A percentile compares a stretch with the other conserved stretches of the same genome.
phyloP scores from a whole-genome alignment of 192 early-diverging fungal species.

The Entomortierella parvispora region DNA sequence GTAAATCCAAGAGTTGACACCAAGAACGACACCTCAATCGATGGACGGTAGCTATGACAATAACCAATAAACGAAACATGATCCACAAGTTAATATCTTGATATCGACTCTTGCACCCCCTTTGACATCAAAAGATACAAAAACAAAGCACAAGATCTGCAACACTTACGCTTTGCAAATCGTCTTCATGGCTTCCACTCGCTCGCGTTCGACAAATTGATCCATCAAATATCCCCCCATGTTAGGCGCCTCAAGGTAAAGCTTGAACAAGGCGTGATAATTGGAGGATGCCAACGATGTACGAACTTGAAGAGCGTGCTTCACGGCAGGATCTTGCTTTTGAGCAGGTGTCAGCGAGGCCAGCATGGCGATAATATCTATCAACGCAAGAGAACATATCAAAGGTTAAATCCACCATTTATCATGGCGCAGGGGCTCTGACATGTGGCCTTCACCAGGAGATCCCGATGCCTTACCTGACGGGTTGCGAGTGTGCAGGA shows the following conservation, averaged over 20 bases:
- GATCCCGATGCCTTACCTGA: conserved; percentile 61
- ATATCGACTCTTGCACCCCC: no score
- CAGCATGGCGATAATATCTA: conserved; percentile 87
- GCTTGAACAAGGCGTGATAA: conserved; percentile 85
- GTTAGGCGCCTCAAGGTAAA: conserved; percentile 83
- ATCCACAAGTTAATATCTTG: neutral
- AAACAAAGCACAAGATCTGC: neutral
- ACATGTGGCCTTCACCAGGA: neutral
- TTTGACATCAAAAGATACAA: no score
- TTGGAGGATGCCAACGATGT: conserved; percentile 82
- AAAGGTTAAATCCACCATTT: neutral
- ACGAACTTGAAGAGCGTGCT: conserved; percentile 89
- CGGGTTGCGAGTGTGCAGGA: conserved; percentile 87
- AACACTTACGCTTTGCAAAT: conserved; percentile 80
- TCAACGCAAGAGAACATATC: neutral
- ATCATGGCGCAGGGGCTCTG: neutral
- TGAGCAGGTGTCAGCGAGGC: conserved; percentile 73
- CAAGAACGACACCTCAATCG: conserved; percentile 66
- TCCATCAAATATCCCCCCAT: conserved; percentile 94
- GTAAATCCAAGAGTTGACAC: conserved; percentile 75
- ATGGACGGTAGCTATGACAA: conserved; percentile 65
- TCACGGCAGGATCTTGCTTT: conserved; percentile 70
- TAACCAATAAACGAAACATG: neutral
- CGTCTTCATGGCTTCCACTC: conserved; percentile 76
- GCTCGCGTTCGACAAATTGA: conserved; percentile 89